Percentiles rank a stretch among this genome's conserved stretches.
Evolutionary conservation across 768 basidiomycete genomes (phyloP).

Genomic region (Agaricus blazei): DNA sequence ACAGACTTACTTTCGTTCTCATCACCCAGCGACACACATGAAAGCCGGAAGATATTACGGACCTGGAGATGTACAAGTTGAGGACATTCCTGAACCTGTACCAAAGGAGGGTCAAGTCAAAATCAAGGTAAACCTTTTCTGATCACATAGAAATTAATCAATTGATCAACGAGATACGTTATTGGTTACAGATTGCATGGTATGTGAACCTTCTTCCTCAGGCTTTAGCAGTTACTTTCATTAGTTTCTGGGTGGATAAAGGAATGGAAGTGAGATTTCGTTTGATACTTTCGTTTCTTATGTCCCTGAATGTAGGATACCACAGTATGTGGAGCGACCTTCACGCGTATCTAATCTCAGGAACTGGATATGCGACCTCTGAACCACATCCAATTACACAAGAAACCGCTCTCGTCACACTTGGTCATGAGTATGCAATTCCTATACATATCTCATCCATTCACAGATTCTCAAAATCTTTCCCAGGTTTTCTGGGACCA

Average conservation of each 20-base stretch:
- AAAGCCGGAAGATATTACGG: conserved; percentile 42
- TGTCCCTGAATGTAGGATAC: not conserved
- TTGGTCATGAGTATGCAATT: conserved; percentile 41
- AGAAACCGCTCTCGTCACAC: conserved; percentile 32
- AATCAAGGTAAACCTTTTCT: conserved; percentile 29
- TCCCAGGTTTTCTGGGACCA: conserved; percentile 29
- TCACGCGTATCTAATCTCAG: conserved; percentile 33
- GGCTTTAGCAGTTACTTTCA: not conserved
- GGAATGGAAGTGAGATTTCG: conserved; percentile 24
- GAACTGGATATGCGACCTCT: conserved; percentile 22
- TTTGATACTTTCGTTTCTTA: conserved; percentile 1
- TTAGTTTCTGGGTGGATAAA: not conserved
- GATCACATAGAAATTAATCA: not conserved
- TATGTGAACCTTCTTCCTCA: not conserved
- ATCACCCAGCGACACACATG: conserved; percentile 27
- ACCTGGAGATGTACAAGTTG: conserved; percentile 37
- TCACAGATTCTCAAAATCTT: not conserved
- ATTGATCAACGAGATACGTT: not conserved
- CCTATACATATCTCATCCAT: not conserved
- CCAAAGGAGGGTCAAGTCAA: conserved; percentile 34
- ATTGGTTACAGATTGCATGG: not conserved
- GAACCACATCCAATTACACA: conserved; percentile 31
- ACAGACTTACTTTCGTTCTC: not conserved
- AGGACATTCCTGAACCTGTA: conserved; percentile 33
- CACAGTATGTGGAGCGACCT: conserved; percentile 42